A percentile compares a stretch with the other conserved stretches of the same genome.
Evolutionary conservation across 106 monocot species (phyloP).

Genomic region (Allium sativum): DNA sequence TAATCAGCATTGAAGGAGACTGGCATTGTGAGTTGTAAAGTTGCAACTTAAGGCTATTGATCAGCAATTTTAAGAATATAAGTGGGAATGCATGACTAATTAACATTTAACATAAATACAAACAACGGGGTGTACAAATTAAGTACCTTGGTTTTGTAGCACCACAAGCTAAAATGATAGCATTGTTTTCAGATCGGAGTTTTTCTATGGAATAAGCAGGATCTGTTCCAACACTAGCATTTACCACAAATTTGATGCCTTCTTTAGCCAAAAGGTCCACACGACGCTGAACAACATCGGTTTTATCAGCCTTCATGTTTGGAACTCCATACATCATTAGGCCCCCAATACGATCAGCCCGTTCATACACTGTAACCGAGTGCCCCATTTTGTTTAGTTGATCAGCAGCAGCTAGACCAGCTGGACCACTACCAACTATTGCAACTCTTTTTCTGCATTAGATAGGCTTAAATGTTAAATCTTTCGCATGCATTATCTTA

Average conservation of each 20-base stretch:
- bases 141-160: conserved; percentile 85
- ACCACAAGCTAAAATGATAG: conserved; percentile 86
- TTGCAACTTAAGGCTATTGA: too few relatives aligned
- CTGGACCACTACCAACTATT: conserved; percentile 89
- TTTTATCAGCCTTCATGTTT: conserved; percentile 96
- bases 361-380: conserved; percentile 81
- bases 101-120: too few relatives aligned
- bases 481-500: too few relatives aligned
- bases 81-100: too few relatives aligned
- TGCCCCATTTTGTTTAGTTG: conserved; percentile 99
- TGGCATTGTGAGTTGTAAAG: too few relatives aligned
- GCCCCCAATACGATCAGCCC: conserved; percentile 92
- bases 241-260: conserved; percentile 89
- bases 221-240: conserved; percentile 91
- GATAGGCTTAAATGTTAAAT: background rate
- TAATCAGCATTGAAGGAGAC: too few relatives aligned
- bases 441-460: conserved; percentile 75
- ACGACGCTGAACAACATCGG: conserved; percentile 83
- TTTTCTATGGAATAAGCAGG: conserved; percentile 46
- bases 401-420: conserved; percentile 94
- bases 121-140: background rate
- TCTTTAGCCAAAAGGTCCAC: conserved; percentile 85
- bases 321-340: conserved; percentile 99
- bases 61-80: too few relatives aligned
- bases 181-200: conserved; percentile 61